phyloP scores from a whole-genome alignment of 2,329 filamentous ascomycete species.

The Trichophyton benhamiae region DNA sequence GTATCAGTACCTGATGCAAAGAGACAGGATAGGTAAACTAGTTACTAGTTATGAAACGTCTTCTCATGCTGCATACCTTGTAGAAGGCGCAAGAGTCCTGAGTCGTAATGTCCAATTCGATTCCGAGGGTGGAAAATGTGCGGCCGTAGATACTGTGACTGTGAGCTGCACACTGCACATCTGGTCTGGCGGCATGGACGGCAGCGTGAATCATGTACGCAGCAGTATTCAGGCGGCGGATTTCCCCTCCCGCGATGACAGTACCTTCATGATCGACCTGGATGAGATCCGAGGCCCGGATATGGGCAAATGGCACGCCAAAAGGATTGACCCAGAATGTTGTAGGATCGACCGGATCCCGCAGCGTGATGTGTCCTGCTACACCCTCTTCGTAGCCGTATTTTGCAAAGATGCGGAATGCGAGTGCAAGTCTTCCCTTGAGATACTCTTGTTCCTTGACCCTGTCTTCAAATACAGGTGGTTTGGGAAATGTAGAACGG shows the following conservation, averaged over 20 bases:
- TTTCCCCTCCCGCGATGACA: conserved; percentile 49
- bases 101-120: conserved; percentile 34
- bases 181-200: conserved; percentile 44
- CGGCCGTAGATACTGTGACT: conserved; percentile 43
- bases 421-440: conserved; percentile 43
- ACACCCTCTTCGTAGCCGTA: conserved; percentile 49
- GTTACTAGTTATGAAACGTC: background rate
- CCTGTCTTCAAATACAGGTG: conserved; percentile 32
- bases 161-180: conserved; percentile 44
- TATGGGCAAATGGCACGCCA: conserved; percentile 47
- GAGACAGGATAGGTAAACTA: background rate
- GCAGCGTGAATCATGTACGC: conserved; percentile 43
- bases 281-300: conserved; percentile 56
- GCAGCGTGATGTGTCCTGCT: conserved; percentile 51
- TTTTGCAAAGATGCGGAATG: conserved; percentile 48
- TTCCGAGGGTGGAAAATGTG: conserved; percentile 31
- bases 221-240: conserved; percentile 36
- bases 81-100: conserved; percentile 37
- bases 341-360: conserved; percentile 47
- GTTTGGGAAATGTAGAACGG: conserved; percentile 20
- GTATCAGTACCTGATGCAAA: background rate
- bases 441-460: conserved; percentile 41
- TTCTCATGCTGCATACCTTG: conserved; percentile 20
- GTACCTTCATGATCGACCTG: conserved; percentile 49
- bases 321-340: conserved; percentile 59